A percentile compares a stretch with the other conserved stretches of the same genome.
Conservation (phyloP, 2,329 filamentous ascomycete genomes). For the Fonsecaea monophora region DNA sequence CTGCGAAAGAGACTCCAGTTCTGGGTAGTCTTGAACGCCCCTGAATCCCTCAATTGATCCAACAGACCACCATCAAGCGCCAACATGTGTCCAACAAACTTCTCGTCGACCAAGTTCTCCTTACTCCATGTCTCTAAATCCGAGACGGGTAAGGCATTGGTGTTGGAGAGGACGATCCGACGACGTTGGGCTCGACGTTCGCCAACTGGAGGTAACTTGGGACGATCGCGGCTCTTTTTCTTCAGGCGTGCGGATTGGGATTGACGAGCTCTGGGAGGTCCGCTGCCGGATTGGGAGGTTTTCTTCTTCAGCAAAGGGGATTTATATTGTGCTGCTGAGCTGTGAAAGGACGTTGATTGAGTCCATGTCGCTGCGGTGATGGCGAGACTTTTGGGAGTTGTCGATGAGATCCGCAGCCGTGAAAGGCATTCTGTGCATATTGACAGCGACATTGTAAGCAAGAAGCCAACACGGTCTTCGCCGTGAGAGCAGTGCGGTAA, state of each 20-base stretch:
- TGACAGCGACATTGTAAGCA: conserved; percentile 31
- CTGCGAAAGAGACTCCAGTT: conserved; percentile 84
- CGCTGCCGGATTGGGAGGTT: background rate
- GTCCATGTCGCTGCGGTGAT: conserved; percentile 10
- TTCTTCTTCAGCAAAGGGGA: conserved; percentile 58
- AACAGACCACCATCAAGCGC: conserved; percentile 73
- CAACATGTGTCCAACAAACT: conserved; percentile 67
- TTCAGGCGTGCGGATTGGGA: conserved; percentile 54
- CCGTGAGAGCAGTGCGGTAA: background rate
- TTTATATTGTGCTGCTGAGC: conserved; percentile 49
- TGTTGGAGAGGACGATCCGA: conserved; percentile 89
- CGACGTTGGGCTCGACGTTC: conserved; percentile 89
- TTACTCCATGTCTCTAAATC: conserved; percentile 68
- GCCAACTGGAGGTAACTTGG: conserved; percentile 70
- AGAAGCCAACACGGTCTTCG: background rate
- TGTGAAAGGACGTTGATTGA: conserved; percentile 50
- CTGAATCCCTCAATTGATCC: conserved; percentile 79
- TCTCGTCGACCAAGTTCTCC: conserved; percentile 61
- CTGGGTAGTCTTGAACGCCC: conserved; percentile 91
- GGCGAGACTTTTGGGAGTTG: conserved; percentile 1
- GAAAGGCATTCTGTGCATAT: conserved; percentile 36
- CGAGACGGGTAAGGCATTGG: conserved; percentile 81
- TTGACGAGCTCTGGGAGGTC: conserved; percentile 21
- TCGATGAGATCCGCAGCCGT: conserved; percentile 28
- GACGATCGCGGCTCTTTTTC: conserved; percentile 50